Conservation (phyloP, 192 early-diverging fungal genomes). For the Coemansia sp. region DNA sequence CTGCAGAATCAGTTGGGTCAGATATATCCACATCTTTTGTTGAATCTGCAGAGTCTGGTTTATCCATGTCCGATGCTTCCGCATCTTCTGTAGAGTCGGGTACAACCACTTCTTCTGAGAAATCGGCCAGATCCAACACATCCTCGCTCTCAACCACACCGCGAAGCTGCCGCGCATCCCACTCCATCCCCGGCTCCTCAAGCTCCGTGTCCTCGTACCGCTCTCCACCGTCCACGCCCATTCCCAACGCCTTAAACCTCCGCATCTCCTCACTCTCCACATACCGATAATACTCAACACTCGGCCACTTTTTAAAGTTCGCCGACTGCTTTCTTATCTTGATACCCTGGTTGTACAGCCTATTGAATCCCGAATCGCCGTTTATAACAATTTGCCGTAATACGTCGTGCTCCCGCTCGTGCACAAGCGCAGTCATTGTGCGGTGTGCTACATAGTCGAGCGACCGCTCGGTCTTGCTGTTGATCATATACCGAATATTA, state of each 20-base stretch:
- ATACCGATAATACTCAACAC: conserved; percentile 15
- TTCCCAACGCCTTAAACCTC: conserved; percentile 10
- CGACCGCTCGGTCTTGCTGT: not conserved
- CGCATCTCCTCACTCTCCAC: conserved; percentile 1
- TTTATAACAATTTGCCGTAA: conserved; percentile 21
- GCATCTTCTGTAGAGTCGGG: conserved; percentile 5
- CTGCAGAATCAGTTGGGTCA: not conserved
- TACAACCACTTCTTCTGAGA: not conserved
- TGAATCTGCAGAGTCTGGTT: conserved; percentile 8
- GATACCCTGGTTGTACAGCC: not conserved
- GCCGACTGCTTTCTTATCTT: not conserved
- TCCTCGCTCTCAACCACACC: not conserved
- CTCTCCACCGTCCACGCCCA: conserved; percentile 2
- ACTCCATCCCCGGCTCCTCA: conserved; percentile 39
- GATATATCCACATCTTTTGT: too few species aligned
- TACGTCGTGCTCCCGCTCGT: conserved; percentile 14
- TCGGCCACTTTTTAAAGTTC: conserved; percentile 21
- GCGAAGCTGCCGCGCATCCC: conserved; percentile 21
- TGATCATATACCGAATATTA: not conserved
- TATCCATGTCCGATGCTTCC: conserved; percentile 12
- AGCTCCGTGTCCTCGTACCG: not conserved
- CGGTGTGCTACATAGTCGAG: conserved; percentile 9
- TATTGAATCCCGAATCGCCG: conserved; percentile 4
- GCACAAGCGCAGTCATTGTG: conserved; percentile 20
- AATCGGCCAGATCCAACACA: not conserved